Percentiles rank a stretch among this genome's conserved stretches.
Conservation (phyloP, 208 protist species). For the Leishmania arabica region DNA sequence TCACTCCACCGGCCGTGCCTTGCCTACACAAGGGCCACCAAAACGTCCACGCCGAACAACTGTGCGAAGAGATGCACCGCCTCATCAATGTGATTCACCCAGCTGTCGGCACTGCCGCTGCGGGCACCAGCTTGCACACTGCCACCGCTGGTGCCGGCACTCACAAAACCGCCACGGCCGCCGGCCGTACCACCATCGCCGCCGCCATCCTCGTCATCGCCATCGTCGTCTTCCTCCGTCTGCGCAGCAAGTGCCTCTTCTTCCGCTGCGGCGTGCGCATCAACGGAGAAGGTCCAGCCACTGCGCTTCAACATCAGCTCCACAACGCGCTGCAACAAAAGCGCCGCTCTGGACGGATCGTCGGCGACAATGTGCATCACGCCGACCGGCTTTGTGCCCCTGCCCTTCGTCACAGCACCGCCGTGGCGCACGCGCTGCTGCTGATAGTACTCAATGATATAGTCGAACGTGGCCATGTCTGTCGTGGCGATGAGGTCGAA, state of each 20-base stretch:
- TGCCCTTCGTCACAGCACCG: constrained; percentile 1
- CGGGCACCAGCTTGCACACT: neutral
- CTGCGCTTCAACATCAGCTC: constrained; percentile 49
- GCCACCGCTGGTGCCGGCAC: neutral
- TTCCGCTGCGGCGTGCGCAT: constrained; percentile 19
- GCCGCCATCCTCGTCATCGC: constrained; percentile 2
- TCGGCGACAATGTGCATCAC: constrained; percentile 61
- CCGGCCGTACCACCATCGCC: neutral
- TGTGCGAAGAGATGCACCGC: constrained; percentile 50
- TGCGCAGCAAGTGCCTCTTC: constrained; percentile 16
- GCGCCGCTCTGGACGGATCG: constrained; percentile 48
- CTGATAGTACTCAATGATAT: constrained; percentile 72
- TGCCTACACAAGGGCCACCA: constrained; percentile 47
- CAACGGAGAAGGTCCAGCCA: constrained; percentile 18
- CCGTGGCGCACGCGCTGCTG: constrained; percentile 29
- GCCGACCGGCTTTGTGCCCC: constrained; percentile 35
- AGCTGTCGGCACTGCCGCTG: constrained; percentile 28
- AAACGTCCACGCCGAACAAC: constrained; percentile 64
- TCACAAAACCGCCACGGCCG: neutral
- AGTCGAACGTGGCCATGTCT: constrained; percentile 73
- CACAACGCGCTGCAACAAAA: constrained; percentile 58
- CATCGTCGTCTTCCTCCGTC: constrained; percentile 3
- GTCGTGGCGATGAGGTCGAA: constrained; percentile 78
- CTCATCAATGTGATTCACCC: constrained; percentile 62
- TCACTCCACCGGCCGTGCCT: neutral